Conservation (phyloP, 352 stramenopile genomes). For the Paralagenidium karlingii region DNA sequence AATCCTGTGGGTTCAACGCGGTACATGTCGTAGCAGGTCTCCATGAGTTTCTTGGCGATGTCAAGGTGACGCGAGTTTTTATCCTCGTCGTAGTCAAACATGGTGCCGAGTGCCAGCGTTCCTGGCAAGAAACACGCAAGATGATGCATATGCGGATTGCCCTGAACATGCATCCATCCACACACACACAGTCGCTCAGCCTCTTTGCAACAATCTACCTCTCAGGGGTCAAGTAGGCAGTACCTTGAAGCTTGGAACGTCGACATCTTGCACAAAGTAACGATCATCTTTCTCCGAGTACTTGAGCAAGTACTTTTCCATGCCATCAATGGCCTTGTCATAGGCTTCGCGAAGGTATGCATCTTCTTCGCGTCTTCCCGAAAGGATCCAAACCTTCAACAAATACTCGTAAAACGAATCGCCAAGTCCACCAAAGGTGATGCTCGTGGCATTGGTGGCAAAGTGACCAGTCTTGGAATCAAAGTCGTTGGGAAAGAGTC, state of each 20-base stretch:
- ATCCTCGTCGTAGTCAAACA: slow-evolving; percentile 37
- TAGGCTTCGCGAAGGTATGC: slow-evolving; percentile 81
- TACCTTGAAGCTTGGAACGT: slow-evolving; percentile 29
- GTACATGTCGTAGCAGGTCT: slow-evolving; percentile 95
- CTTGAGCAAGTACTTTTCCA: slow-evolving; percentile 85
- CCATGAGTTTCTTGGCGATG: slow-evolving; percentile 81
- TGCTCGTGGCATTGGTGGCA: slow-evolving; percentile 10
- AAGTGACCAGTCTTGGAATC: slow-evolving; percentile 22
- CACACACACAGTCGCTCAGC: slow-evolving; percentile 42
- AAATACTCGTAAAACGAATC: slow-evolving; percentile 99
- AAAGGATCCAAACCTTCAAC: slow-evolving; percentile 97
- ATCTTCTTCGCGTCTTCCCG: slow-evolving; percentile 60
- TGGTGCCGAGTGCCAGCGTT: slow-evolving; percentile 87
- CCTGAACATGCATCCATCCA: slow-evolving; percentile 17
- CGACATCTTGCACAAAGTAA: slow-evolving; percentile 53
- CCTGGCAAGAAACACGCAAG: slow-evolving; percentile 93
- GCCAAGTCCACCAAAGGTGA: slow-evolving; percentile 90
- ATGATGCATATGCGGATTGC: slow-evolving; percentile 90
- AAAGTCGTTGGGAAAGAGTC: slow-evolving; percentile 85
- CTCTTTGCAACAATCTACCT: slow-evolving; percentile 37
- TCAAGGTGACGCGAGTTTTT: slow-evolving; percentile 76
- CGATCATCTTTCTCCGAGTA: slow-evolving; percentile 41
- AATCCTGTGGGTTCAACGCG: slow-evolving; percentile 86
- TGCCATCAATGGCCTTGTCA: slow-evolving; percentile 87
- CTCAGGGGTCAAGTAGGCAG: too few species aligned